Percentiles rank a stretch among this genome's conserved stretches.
These are phyloP conservation scores for Paramarasmius palmivorus DNA, from an alignment of 1,284 basidiomycete species.

Conservation along the genomic window DNA sequence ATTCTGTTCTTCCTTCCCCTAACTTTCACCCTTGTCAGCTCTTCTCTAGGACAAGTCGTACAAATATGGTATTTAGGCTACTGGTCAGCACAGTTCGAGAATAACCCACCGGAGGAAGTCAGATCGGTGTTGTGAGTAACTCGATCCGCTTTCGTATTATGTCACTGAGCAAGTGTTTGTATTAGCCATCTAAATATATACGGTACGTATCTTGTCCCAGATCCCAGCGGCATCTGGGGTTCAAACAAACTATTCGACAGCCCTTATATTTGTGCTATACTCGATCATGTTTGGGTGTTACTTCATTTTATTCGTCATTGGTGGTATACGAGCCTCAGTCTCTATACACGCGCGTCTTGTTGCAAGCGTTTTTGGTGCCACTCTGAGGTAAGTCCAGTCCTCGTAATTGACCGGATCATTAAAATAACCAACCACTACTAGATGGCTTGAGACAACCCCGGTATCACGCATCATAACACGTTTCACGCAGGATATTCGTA, in stretches of 20 bases:
- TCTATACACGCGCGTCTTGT: too few relatives aligned
- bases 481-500: slow-evolving; percentile 55
- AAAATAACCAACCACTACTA: slow-evolving; percentile 20
- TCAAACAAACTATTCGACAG: neutral
- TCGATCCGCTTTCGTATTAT: neutral
- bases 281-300: too few relatives aligned
- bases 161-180: neutral
- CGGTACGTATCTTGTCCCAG: too few relatives aligned
- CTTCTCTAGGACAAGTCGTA: slow-evolving; percentile 32
- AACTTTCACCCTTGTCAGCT: slow-evolving; percentile 28
- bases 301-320: too few relatives aligned
- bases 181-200: slow-evolving; percentile 8
- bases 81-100: slow-evolving; percentile 42
- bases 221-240: too few relatives aligned
- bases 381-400: slow-evolving; percentile 31
- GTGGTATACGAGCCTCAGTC: too few relatives aligned
- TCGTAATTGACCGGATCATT: slow-evolving; percentile 52
- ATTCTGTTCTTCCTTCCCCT: slow-evolving; percentile 23
- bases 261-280: neutral
- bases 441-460: slow-evolving; percentile 56
- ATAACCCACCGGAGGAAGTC: slow-evolving; percentile 32
- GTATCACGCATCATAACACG: slow-evolving; percentile 54
- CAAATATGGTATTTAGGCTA: slow-evolving; percentile 61
- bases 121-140: slow-evolving; percentile 37
- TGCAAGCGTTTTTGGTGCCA: too few relatives aligned